Conservation (phyloP, 768 basidiomycete genomes). For the Xerocomellus dryophilus region DNA sequence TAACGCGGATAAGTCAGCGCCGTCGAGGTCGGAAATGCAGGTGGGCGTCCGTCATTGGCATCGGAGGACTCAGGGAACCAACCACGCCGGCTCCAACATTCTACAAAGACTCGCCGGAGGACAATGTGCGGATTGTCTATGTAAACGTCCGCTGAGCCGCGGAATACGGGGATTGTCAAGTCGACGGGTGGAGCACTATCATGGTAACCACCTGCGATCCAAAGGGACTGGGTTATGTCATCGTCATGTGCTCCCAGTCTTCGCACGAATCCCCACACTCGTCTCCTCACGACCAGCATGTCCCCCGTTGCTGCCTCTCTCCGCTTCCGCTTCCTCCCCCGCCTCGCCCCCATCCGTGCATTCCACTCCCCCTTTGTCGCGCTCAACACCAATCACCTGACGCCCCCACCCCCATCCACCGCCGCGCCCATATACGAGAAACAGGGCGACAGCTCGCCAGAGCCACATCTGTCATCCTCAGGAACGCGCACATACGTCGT, state of each 20-base stretch:
- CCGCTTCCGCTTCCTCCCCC: conserved; percentile 8
- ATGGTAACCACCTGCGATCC: background rate
- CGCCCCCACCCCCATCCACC: conserved; percentile 32
- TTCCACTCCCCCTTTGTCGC: conserved; percentile 67
- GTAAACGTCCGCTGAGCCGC: conserved; percentile 14
- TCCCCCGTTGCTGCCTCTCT: conserved; percentile 1
- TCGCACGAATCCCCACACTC: conserved; percentile 23
- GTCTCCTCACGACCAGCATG: conserved; percentile 24
- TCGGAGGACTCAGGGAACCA: conserved; percentile 6
- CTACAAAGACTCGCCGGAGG: conserved; percentile 1
- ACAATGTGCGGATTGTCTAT: background rate
- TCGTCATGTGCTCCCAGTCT: conserved; percentile 16
- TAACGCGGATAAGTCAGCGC: conserved; percentile 11
- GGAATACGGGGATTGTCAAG: background rate
- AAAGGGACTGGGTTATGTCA: conserved; percentile 26
- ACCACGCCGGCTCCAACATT: conserved; percentile 8
- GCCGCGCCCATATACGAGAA: conserved; percentile 54
- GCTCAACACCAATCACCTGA: conserved; percentile 41
- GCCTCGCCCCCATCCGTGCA: conserved; percentile 35
- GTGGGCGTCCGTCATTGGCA: conserved; percentile 4
- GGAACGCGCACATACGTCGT: conserved; percentile 69
- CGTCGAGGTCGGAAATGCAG: conserved; percentile 24
- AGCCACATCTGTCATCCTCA: conserved; percentile 42
- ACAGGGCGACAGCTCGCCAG: conserved; percentile 49
- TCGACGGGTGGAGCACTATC: background rate